Evolutionary conservation across 2,329 filamentous ascomycete species (phyloP), one percentile per base, ranked within the genome.

Genomic region (Fusarium oxysporum): DNA sequence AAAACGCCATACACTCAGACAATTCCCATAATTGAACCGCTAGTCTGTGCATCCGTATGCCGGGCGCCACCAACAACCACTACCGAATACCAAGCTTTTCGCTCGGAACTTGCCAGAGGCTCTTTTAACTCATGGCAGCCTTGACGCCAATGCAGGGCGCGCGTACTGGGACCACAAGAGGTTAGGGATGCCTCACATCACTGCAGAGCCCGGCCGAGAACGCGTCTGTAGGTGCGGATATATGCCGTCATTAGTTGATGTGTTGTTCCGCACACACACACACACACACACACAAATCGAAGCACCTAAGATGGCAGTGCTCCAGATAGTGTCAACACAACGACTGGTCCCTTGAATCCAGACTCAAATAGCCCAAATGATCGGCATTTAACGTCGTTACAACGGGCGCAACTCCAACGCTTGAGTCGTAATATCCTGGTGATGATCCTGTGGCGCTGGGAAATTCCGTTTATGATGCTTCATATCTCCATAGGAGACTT

Each of bases 61-160:
- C 66, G 66, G 44, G 25, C 66, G 65, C 65, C 58, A 69, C 65
- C n/a, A 19, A 62, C 56, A 68, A 44, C 57, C 65, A 69, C 66
- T 69, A 69, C 66, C 66, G 66, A 65, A 35, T 50, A 60, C 58
- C 62, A 73, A 73, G 57, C 70, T 68, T 73, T 68, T 35, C 25
- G 45, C 62, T 71, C 58, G 66, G 71, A 66, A 55, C 45, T 35
- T 73, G 65, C 71, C 70, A 71, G 45, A 44, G 48, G 41, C 35
- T 62, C 48, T 33, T 35, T 32, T 37, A 33, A 38, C 30, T 40
- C 58, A 43, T 51, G 44, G 25, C 45, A 50, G n/a, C 32, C 35
- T 43, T 56, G 38, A 44, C 28, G 8, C 38, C 47, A 47, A 64
- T 40, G 40, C 63, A 68, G 25, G 30, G 30, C 33, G 23, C 32